Evolutionary conservation across 2,329 filamentous ascomycete species (phyloP).

Genomic region (Aspergillus eucalypticola): DNA sequence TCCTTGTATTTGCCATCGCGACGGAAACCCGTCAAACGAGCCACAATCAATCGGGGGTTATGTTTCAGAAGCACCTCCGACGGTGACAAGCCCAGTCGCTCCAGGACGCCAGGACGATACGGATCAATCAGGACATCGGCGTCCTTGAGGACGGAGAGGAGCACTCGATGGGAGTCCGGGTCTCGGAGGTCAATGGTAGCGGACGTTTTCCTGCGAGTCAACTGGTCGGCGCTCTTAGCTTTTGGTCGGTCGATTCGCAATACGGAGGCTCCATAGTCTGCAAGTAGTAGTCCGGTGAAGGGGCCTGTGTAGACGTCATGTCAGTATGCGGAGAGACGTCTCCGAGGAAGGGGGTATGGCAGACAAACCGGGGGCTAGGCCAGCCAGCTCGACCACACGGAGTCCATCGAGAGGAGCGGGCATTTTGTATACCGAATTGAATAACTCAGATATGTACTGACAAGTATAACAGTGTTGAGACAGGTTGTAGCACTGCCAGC

Average conservation of each 20-base stretch:
- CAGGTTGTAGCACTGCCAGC: background rate
- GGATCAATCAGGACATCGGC: constrained; percentile 88
- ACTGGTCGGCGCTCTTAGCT: constrained; percentile 63
- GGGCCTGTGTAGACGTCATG: constrained; percentile 59
- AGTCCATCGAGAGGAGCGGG: constrained; percentile 55
- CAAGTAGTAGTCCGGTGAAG: constrained; percentile 83
- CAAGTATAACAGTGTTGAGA: background rate
- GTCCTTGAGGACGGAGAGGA: constrained; percentile 63
- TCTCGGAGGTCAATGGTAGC: constrained; percentile 79
- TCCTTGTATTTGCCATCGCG: constrained; percentile 78
- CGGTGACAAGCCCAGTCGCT: constrained; percentile 77
- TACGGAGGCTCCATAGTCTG: constrained; percentile 85
- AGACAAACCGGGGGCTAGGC: constrained; percentile 61
- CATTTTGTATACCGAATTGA: constrained; percentile 15
- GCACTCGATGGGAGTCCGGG: constrained; percentile 60
- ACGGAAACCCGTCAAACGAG: constrained; percentile 85
- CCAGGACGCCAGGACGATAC: constrained; percentile 86
- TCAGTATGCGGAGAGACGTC: background rate
- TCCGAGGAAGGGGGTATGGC: background rate
- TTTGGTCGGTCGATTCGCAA: constrained; percentile 75
- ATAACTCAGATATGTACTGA: background rate
- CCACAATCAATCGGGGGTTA: constrained; percentile 78
- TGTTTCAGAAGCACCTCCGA: constrained; percentile 60
- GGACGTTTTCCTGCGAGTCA: constrained; percentile 79
- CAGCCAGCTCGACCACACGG: constrained; percentile 67